Base-by-base conservation (phyloP, 805 yeast genomes). In the Starmerella roubikii region DNA sequence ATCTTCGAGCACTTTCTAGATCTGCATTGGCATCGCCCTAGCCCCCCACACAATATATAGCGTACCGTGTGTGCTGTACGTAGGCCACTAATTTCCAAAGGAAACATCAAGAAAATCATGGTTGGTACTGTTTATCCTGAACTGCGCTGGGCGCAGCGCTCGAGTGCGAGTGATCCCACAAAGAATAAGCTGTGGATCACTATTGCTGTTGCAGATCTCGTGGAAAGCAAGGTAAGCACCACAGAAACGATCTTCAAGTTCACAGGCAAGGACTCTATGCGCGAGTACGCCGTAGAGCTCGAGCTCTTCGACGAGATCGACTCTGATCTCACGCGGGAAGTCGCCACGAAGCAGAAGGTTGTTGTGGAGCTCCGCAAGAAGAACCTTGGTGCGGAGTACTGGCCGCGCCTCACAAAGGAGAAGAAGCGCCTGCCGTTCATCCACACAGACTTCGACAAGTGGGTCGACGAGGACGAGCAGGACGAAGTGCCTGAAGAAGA, bases 381-480 rank as follows among this genome's bases (percentile, higher is more conserved):
- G 56, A 73, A 71, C 40, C 57, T 68, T 18, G 67, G 72, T 50
- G 73, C 65, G 42, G 96, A 85, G 56, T 88, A 62, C 68, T 88
- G 98, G 98, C 97, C 98, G 51, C 74, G 97, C 56, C 70, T 88
- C 58, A 79, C 86, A 40, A 86, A 85, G 63, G 86, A 80, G 53
- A 83, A 85, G 66, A 68, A 71, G 54, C 84, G 77, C 58, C 72
- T 69, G 45, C 83, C 76, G 48, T 82, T 72, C 61, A 72, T 88
- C 57, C 81, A 82, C 67, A 88, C 98, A 12, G 97, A 88, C 57
- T 88, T 88, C 56, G 94, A 86, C 65, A 82, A 78, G 61, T 88
- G 98, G 98, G 94, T 82, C 30, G 98, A 88, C 57, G 97, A 88
- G 66, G 98, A 88, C 57, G 98, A 88, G 63, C 98, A 88, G 63